These are phyloP conservation scores for Penicillium sp. DNA, from an alignment of 2,329 filamentous ascomycete genomes.

Conservation along the genomic window DNA sequence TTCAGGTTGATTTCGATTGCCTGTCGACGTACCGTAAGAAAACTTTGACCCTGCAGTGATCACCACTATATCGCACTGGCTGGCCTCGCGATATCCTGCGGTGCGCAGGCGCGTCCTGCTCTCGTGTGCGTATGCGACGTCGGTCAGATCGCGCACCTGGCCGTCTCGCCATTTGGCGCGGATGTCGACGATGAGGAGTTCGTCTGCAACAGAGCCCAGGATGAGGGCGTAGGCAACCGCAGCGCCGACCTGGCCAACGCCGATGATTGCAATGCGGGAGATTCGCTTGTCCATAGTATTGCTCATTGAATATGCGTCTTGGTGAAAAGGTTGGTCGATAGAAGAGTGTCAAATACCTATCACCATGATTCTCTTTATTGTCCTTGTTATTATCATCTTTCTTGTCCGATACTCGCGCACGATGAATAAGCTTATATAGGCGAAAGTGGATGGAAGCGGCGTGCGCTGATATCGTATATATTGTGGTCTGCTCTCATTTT, in stretches of 20 bases:
- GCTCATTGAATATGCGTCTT: too few relatives aligned
- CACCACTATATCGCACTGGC: conserved; percentile 51
- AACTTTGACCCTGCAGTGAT: conserved; percentile 52
- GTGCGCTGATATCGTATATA: too few relatives aligned
- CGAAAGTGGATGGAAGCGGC: too few relatives aligned
- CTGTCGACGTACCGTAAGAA: conserved; percentile 28
- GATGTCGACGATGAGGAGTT: conserved; percentile 51
- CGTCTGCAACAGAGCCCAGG: conserved; percentile 44
- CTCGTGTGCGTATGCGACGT: conserved; percentile 34
- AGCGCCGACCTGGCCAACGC: conserved; percentile 34
- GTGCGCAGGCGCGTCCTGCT: conserved; percentile 41
- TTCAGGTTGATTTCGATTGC: not conserved
- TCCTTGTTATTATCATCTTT: too few relatives aligned
- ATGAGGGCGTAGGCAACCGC: conserved; percentile 49
- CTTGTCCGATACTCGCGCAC: too few relatives aligned
- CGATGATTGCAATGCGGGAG: conserved; percentile 45
- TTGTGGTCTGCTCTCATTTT: too few relatives aligned
- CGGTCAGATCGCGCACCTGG: conserved; percentile 48
- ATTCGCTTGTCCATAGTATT: not conserved
- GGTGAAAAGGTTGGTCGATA: too few relatives aligned
- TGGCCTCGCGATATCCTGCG: conserved; percentile 44
- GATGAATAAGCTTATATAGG: too few relatives aligned
- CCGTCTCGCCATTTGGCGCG: conserved; percentile 38
- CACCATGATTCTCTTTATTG: too few relatives aligned
- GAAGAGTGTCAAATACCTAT: too few relatives aligned